Conservation (phyloP, 495 filamentous ascomycete genomes). For the Halenospora varia region DNA sequence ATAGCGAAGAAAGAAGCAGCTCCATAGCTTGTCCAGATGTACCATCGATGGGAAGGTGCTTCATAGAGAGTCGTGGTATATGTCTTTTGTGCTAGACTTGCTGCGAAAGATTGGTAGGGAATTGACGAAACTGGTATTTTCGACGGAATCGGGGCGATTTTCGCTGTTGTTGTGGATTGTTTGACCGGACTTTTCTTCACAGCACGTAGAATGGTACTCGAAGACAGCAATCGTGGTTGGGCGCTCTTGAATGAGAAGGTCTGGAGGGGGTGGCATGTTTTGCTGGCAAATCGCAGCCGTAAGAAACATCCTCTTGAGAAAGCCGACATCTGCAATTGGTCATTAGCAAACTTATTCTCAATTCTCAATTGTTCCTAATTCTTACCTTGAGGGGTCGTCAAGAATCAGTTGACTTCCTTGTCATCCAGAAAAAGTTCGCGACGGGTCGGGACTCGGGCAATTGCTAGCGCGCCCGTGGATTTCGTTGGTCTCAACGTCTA, state of each 20-base stretch:
- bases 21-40: slow-evolving; percentile 51
- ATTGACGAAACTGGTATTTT: neutral
- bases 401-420: neutral
- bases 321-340: slow-evolving; percentile 21
- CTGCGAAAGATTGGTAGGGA: slow-evolving; percentile 36
- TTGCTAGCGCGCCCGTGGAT: neutral
- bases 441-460: neutral
- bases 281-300: slow-evolving; percentile 8
- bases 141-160: neutral
- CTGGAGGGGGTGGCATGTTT: neutral
- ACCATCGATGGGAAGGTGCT: slow-evolving; percentile 56
- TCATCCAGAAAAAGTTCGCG: slow-evolving; percentile 12
- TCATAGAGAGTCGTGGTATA: slow-evolving; percentile 53
- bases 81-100: slow-evolving; percentile 37
- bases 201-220: slow-evolving; percentile 6
- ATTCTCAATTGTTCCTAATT: no score
- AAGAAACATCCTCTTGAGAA: slow-evolving; percentile 23
- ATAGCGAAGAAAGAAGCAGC: slow-evolving; percentile 52
- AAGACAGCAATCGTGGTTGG: slow-evolving; percentile 14
- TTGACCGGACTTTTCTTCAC: neutral
- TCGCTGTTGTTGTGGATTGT: neutral
- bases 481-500: slow-evolving; percentile 21
- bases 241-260: slow-evolving; percentile 4
- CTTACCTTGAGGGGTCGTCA: slow-evolving; percentile 16
- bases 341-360: slow-evolving; percentile 5